Evolutionary conservation across 73 alveolate genomes (phyloP).

Genomic region (Tetrahymena borealis): DNA sequence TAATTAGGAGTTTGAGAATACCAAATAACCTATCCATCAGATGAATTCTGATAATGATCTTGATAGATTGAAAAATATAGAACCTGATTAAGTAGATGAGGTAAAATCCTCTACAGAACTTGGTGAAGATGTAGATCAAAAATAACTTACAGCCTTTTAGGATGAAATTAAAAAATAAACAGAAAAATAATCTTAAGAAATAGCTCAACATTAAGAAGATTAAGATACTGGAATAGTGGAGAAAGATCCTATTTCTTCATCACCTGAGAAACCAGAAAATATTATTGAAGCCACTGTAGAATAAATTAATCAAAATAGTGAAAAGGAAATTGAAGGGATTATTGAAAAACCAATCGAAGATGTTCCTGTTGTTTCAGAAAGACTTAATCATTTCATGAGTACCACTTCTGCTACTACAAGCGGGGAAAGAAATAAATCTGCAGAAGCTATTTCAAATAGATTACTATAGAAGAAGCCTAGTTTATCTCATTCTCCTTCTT

Average conservation of each 20-base stretch:
- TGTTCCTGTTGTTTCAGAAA: neutral
- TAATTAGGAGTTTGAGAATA: neutral
- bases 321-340: neutral
- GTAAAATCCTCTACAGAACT: neutral
- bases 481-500: neutral
- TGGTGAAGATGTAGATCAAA: neutral
- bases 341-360: neutral
- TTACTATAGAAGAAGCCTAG: neutral
- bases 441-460: neutral
- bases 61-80: neutral
- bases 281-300: neutral
- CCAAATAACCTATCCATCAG: neutral
- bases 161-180: neutral
- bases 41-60: neutral
- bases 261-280: neutral
- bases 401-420: neutral
- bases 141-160: neutral
- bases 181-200: neutral
- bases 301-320: neutral
- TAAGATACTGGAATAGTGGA: neutral
- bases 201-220: neutral
- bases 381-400: neutral
- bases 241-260: neutral
- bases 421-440: neutral
- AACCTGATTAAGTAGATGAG: neutral